phyloP scores from a whole-genome alignment of 148 eudicot genomes.

The Heliamphora exappendiculata region DNA sequence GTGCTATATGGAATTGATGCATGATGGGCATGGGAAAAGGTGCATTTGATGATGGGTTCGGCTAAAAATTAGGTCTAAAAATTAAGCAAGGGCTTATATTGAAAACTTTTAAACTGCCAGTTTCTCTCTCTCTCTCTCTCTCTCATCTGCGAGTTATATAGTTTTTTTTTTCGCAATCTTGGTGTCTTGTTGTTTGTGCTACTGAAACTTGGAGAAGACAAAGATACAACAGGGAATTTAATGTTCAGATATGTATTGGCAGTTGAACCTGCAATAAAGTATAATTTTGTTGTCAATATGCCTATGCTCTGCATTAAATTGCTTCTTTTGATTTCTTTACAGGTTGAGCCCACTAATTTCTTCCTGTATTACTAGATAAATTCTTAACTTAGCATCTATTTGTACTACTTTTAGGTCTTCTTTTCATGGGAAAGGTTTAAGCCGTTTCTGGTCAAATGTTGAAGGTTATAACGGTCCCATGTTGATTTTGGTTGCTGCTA shows the following conservation, averaged over 20 bases:
- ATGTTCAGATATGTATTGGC: not conserved
- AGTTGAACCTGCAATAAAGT: not conserved
- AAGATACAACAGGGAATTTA: too few species aligned
- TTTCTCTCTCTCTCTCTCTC: too few species aligned
- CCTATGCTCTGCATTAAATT: not conserved
- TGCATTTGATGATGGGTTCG: not conserved
- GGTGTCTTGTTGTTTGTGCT: too few species aligned
- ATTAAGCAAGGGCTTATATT: not conserved
- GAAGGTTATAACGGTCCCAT: constrained; percentile 83
- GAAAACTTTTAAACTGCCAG: not conserved
- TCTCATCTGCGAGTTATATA: too few species aligned
- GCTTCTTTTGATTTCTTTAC: not conserved
- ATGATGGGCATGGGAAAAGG: not conserved
- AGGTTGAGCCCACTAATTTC: not conserved
- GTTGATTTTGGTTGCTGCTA: constrained; percentile 55
- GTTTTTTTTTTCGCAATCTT: too few species aligned
- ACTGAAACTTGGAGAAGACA: too few species aligned
- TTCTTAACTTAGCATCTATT: not conserved
- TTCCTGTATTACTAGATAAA: not conserved
- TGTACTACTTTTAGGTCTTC: constrained; percentile 46
- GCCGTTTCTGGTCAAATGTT: constrained; percentile 79
- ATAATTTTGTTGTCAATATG: not conserved
- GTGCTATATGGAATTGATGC: not conserved
- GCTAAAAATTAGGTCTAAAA: not conserved
- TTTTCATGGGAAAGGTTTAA: constrained; percentile 76